phyloP scores from a whole-genome alignment of 2,329 filamentous ascomycete genomes.

The Fusarium mangiferae region DNA sequence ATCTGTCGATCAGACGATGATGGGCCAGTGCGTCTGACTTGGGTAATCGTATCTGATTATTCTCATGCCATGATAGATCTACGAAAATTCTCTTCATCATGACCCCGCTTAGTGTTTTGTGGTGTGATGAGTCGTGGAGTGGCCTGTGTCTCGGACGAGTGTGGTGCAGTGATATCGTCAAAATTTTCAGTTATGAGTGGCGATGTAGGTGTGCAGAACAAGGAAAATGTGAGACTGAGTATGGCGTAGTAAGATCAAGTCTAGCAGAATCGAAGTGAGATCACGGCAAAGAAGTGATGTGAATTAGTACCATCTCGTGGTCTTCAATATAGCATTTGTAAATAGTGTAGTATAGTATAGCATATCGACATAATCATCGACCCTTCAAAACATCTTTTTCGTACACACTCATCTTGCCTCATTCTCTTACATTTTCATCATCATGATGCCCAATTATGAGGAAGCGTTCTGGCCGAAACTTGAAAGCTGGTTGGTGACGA shows the following conservation, averaged over 20 bases:
- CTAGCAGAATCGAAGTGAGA: not conserved
- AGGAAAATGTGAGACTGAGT: not conserved
- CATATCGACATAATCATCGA: slow-evolving; percentile 22
- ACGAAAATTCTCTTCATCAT: not conserved
- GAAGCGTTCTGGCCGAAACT: slow-evolving; percentile 14
- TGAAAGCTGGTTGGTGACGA: slow-evolving; percentile 65
- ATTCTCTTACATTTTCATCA: slow-evolving; percentile 9
- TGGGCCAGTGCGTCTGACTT: not conserved
- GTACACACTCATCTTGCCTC: not conserved
- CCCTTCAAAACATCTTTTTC: not conserved
- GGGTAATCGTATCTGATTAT: not conserved
- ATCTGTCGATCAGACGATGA: slow-evolving; percentile 8
- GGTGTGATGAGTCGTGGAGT: slow-evolving; percentile 9
- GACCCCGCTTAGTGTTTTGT: not conserved
- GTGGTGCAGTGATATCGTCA: not conserved
- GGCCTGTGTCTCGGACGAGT: slow-evolving; percentile 22
- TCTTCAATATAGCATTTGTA: slow-evolving; percentile 25
- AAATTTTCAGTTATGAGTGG: not conserved
- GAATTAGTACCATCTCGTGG: slow-evolving; percentile 23
- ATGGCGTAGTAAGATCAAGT: not conserved
- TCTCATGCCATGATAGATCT: not conserved
- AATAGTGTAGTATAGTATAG: slow-evolving; percentile 14
- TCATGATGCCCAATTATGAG: slow-evolving; percentile 1
- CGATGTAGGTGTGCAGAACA: not conserved
- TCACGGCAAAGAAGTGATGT: not conserved